Evolutionary conservation across 768 basidiomycete genomes (phyloP).

Genomic region (Phlegmacium glaucopus): DNA sequence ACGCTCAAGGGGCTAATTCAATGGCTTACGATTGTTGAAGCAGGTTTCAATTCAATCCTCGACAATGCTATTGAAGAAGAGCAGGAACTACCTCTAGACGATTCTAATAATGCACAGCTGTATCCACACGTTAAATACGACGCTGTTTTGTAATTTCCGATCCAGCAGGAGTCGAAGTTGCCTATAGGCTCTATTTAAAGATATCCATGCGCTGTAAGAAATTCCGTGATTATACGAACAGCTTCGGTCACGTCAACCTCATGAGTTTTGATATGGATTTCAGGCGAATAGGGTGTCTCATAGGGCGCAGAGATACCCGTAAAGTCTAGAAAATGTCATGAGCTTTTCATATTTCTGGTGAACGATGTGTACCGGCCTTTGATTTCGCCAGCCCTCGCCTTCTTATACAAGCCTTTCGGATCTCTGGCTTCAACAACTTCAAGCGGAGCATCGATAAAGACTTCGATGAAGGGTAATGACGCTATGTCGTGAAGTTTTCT

Average conservation of each 20-base stretch:
- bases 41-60: constrained; percentile 65
- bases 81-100: constrained; percentile 32
- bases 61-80: constrained; percentile 69
- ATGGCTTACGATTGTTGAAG: constrained; percentile 75
- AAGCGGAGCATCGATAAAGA: constrained; percentile 92
- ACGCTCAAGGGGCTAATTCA: constrained; percentile 72
- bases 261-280: constrained; percentile 90
- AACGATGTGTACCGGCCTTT: constrained; percentile 57
- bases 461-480: constrained; percentile 84
- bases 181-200: constrained; percentile 22
- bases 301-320: constrained; percentile 98
- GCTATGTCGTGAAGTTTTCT: constrained; percentile 76
- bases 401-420: constrained; percentile 97
- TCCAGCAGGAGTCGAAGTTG: too few relatives aligned
- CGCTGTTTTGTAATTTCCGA: neutral
- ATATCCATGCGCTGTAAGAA: constrained; percentile 67
- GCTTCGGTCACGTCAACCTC: constrained; percentile 74
- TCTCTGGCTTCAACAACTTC: constrained; percentile 86
- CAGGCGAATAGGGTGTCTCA: constrained; percentile 80
- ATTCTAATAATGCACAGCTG: neutral
- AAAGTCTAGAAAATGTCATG: constrained; percentile 63
- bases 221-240: constrained; percentile 74
- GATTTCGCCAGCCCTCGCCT: constrained; percentile 92
- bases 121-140: neutral
- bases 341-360: neutral